phyloP scores from a whole-genome alignment of 768 basidiomycete genomes.

The Trametes cubensis region DNA sequence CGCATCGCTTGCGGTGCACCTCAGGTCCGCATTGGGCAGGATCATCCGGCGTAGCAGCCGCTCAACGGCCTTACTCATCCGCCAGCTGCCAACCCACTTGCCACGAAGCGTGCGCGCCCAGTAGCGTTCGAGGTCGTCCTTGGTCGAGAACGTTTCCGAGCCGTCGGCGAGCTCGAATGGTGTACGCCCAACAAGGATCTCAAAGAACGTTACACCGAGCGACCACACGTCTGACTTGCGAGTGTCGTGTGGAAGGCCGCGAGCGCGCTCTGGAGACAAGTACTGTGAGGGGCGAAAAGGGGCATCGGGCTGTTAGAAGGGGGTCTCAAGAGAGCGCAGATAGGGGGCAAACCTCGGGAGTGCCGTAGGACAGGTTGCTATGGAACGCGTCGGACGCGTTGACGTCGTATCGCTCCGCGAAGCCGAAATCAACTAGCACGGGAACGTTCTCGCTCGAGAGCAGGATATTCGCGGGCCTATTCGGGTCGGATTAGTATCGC shows the following conservation, averaged over 20 bases:
- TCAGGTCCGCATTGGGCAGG: slow-evolving; percentile 77
- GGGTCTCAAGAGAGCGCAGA: neutral
- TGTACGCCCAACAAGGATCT: slow-evolving; percentile 89
- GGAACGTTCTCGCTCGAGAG: slow-evolving; percentile 77
- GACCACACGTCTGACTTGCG: slow-evolving; percentile 89
- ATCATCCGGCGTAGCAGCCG: slow-evolving; percentile 77
- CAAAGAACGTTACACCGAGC: slow-evolving; percentile 90
- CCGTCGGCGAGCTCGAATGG: slow-evolving; percentile 86
- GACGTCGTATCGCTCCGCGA: slow-evolving; percentile 84
- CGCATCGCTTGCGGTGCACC: slow-evolving; percentile 68
- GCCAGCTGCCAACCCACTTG: slow-evolving; percentile 85
- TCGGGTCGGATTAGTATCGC: slow-evolving; percentile 9
- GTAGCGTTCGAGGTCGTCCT: slow-evolving; percentile 83
- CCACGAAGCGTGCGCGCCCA: slow-evolving; percentile 84
- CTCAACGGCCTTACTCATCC: slow-evolving; percentile 66
- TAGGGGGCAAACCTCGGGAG: slow-evolving; percentile 68
- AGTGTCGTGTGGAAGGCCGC: slow-evolving; percentile 89
- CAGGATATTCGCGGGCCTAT: slow-evolving; percentile 90
- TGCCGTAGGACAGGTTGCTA: slow-evolving; percentile 85
- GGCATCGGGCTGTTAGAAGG: neutral
- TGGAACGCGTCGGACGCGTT: slow-evolving; percentile 68
- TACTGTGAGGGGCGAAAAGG: slow-evolving; percentile 53
- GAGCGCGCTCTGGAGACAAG: slow-evolving; percentile 88
- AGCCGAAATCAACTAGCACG: slow-evolving; percentile 95
- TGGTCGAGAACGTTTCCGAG: slow-evolving; percentile 68